Conservation (phyloP, 148 eudicot genomes). For the Vaccinium corymbosum region DNA sequence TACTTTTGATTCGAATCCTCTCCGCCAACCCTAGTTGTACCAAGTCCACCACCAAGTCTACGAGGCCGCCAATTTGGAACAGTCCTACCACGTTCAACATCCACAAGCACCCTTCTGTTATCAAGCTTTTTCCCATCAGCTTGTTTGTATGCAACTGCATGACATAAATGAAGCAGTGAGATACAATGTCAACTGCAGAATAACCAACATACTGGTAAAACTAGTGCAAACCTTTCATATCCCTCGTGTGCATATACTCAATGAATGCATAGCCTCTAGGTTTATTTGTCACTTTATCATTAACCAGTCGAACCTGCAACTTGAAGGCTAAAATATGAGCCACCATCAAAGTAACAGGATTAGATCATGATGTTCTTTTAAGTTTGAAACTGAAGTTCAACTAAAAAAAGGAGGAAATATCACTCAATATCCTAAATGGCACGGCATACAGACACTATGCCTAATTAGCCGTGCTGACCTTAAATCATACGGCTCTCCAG, state of each 20-base stretch:
- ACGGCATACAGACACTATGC: constrained; percentile 86
- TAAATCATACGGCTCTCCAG: constrained; percentile 59
- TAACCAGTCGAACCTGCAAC: constrained; percentile 71
- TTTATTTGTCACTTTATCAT: constrained; percentile 72
- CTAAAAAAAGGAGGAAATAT: constrained; percentile 16
- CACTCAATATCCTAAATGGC: constrained; percentile 57
- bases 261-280: constrained; percentile 97
- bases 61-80: constrained; percentile 99
- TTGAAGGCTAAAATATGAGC: neutral
- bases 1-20: constrained; percentile 59
- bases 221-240: constrained; percentile 79
- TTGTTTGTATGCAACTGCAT: constrained; percentile 96
- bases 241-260: constrained; percentile 91
- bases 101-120: constrained; percentile 94
- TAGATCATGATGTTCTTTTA: constrained; percentile 9
- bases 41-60: constrained; percentile 97
- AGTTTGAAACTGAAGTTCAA: constrained; percentile 2
- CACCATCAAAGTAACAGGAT: constrained; percentile 16
- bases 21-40: constrained; percentile 83
- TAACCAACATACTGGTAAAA: neutral
- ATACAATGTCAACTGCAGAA: no score
- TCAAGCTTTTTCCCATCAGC: constrained; percentile 97
- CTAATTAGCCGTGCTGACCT: constrained; percentile 99
- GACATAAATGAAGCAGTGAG: constrained; percentile 2
- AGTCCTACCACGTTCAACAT: constrained; percentile 98